Conservation (phyloP, 176 grass and related monocot genomes). For the Aegilops tauschii region DNA sequence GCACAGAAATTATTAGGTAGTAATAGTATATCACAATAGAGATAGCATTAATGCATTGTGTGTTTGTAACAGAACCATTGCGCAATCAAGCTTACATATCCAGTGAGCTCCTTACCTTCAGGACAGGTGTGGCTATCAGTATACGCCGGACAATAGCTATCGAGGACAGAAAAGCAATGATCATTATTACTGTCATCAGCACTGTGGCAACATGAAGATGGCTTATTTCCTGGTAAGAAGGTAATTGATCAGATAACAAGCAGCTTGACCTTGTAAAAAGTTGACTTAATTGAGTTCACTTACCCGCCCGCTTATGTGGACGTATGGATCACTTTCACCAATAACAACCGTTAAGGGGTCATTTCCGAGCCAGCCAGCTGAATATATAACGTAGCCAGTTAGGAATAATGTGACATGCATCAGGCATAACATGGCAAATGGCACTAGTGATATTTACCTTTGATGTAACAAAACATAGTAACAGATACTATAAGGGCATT, state of each 20-base stretch:
- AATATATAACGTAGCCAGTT: slow-evolving; percentile 32
- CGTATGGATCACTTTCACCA: slow-evolving; percentile 87
- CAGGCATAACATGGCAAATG: neutral
- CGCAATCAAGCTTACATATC: neutral
- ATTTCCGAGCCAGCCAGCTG: slow-evolving; percentile 93
- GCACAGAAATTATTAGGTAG: neutral
- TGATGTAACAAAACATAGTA: slow-evolving; percentile 93
- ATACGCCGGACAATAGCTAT: slow-evolving; percentile 88
- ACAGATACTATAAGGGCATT: slow-evolving; percentile 91
- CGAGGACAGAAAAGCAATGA: slow-evolving; percentile 82
- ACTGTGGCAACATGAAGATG: slow-evolving; percentile 74
- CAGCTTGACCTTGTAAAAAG: slow-evolving; percentile 10
- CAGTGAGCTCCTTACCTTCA: slow-evolving; percentile 58
- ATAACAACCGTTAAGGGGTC: slow-evolving; percentile 95
- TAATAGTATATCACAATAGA: neutral
- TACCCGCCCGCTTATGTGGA: slow-evolving; percentile 79
- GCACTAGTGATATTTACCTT: slow-evolving; percentile 49
- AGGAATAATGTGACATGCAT: neutral
- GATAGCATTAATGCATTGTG: neutral
- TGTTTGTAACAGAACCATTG: neutral
- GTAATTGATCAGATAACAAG: slow-evolving; percentile 29
- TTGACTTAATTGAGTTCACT: neutral
- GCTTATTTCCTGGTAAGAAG: slow-evolving; percentile 69
- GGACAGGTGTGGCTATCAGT: slow-evolving; percentile 80
- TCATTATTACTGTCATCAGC: slow-evolving; percentile 91